Evolutionary conservation across 768 basidiomycete genomes (phyloP), one percentile per base, ranked within the genome.

Genomic region (Leccinum subgranulosum): DNA sequence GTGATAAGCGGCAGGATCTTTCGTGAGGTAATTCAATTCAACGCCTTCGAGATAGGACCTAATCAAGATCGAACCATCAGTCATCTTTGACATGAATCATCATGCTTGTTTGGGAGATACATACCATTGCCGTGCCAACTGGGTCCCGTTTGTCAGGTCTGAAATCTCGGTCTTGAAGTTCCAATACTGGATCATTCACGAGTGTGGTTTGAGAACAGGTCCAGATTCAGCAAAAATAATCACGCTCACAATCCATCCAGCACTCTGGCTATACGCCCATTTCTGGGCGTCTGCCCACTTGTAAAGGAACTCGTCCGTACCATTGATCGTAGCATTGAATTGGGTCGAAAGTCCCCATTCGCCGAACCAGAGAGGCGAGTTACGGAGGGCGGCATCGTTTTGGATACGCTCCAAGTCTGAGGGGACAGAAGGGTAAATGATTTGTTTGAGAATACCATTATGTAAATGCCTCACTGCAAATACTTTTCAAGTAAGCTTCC

Each of bases 261-360:
- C 77, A 33, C 79, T 77, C 58, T 85, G 71, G 54, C 79, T 77
- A 53, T 88, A 89, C 1, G 80, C 75, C 39, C 83, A 70, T 68
- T 90, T 90, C 69, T 90, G 88, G 25, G 88, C 86, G 62, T 90
- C 88, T 11, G 86, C 88, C 88, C 88, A 89, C 64, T 86, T 71
- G 56, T 51, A 59, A 45, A 89, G 68, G 75, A 90, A 89, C 0
- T 66, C 78, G 53, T 88, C 79, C 3, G 83, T 81, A 5, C 87
- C 84, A 19, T 62, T 39, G 70, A 88, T 79, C 3, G 83, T 81
- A 5, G 87, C 84, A n/a, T 62, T 41, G 69, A 88, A 89, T 58
- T 87, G 77, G 1, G 87, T 89, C 11, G 86, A 67, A 21, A 90
- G 76, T 17, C 80, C 77, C 83, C 83, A 85, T 70, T 85, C 84